Base-by-base conservation (phyloP, 768 basidiomycete species). In the Lactarius hatsudake region DNA sequence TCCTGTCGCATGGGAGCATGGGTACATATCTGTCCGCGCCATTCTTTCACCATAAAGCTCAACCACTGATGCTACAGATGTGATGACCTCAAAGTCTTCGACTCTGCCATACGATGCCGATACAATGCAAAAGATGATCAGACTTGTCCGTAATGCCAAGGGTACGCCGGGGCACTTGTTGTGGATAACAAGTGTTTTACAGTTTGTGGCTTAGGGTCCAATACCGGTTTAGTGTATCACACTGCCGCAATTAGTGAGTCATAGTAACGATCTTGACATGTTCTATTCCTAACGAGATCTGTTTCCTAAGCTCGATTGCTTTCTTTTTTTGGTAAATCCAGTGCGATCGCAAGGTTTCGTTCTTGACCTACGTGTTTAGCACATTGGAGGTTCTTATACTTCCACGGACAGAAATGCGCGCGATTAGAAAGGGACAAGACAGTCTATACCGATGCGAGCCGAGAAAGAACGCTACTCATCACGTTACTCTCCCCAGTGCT, bases 1-100 rank as follows among this genome's bases (percentile, higher is more conserved):
- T 79, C 2, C 75, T 75, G 13, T 74, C 75, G 4, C 69, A 75
- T 28, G 73, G 76, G 6, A 81, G 82, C 71, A 71, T 83, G 20
- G 75, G 85, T 84, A 3, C 48, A 40, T 23, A 15, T 2, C n/a
- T 48, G 32, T 12, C 13, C 18, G 3, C 7, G 17, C 20, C 15
- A 5, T 9, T 0, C n/a, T 36, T 30, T 10, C 45, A 17, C 40
- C 45, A 28, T n/a, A 20, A 6, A 23, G 20, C 13, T 30, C 20
- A 62, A 23, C 30, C 20, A 1, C 5, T 26, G 17, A 53, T 53
- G n/a, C 38, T 8, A 42, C 23, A 68, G 67, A 68, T 56, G 42
- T 15, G 30, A 9, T 68, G 53, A 68, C 67, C 15, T 65, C 67
- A 17, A 61, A 40, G 32, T 32, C n/a, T 40, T 68, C 67, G n/a